phyloP scores from a whole-genome alignment of 1,284 basidiomycete genomes.

The Ceratobasidium sp. region DNA sequence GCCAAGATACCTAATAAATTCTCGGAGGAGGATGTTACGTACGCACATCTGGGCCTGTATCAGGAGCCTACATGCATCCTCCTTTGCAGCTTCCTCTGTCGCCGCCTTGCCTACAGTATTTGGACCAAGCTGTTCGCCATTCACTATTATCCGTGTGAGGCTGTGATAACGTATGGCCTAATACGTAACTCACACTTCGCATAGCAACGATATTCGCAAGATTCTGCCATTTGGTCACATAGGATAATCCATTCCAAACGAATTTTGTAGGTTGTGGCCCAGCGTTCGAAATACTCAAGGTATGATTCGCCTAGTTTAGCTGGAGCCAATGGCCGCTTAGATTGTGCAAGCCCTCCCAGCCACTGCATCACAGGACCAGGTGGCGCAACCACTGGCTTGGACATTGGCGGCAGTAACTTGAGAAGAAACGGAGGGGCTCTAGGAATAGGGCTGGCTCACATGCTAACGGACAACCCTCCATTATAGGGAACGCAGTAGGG shows the following conservation, averaged over 20 bases:
- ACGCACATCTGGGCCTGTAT: neutral
- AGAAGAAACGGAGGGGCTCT: neutral
- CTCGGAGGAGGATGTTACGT: neutral
- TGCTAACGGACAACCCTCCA: no score
- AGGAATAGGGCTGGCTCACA: no score
- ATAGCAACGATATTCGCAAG: neutral
- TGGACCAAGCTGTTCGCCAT: neutral
- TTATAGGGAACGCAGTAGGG: no score
- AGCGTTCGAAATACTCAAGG: slow-evolving; percentile 8
- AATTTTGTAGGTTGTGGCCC: neutral
- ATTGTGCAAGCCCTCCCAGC: neutral
- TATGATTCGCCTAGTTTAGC: neutral
- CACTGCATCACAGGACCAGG: neutral
- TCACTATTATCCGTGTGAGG: neutral
- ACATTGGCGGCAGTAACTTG: neutral
- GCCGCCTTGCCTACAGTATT: neutral
- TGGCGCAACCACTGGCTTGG: neutral
- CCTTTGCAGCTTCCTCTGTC: neutral
- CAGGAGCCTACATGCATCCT: neutral
- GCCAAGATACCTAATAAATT: no score
- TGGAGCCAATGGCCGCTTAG: neutral
- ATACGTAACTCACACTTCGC: neutral
- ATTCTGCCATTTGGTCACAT: neutral
- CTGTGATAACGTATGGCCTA: neutral
- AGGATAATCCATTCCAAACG: neutral